Base-by-base conservation (phyloP, 441 rosid species). In the Aleurites moluccanus region DNA sequence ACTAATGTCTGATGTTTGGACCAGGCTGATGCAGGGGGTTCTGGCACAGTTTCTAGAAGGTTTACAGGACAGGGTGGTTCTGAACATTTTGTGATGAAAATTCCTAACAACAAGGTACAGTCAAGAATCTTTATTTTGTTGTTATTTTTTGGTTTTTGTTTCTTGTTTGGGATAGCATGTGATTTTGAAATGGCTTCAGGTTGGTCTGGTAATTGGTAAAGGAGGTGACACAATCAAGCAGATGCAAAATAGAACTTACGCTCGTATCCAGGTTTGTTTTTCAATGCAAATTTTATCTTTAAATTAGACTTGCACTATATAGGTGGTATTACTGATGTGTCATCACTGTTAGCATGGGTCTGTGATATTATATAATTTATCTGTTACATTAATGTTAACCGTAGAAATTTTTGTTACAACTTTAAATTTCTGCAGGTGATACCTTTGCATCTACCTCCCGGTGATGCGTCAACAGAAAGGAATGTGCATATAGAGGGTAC, bases 171-270 rank as follows among this genome's bases (percentile, higher is more conserved):
- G 60, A 65, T 82, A 52, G 64, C 75, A 78, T 78, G 59, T 77
- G 64, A 85, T 69, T 20, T 67, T 70, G 15, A 64, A 71, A 42
- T 80, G 78, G 63, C 81, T 75, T 76, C 88, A 96, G 99, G 99
- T 96, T 83, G 99, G 99, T 79, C 78, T 93, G 79, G 97, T 96
- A 55, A 96, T 96, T 82, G 98, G 99, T 70, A 96, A 96, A 91
- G 98, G 98, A 69, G 99, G 99, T 16, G 99, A 96, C 71, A 88
- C 98, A 38, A 96, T 96, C 75, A 93, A 96, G 90, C 90, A 83
- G 79, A 91, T 96, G 97, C 99, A 96, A 90, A 90, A 91, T 38
- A 85, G 89, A 70, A 82, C 93, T 78, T 96, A 94, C 62, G 98
- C 99, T 80, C 93, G 98, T 15, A 88, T 96, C 77, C 99, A 93